phyloP scores from a whole-genome alignment of 2,329 filamentous ascomycete genomes.

The Alternaria conjuncta region DNA sequence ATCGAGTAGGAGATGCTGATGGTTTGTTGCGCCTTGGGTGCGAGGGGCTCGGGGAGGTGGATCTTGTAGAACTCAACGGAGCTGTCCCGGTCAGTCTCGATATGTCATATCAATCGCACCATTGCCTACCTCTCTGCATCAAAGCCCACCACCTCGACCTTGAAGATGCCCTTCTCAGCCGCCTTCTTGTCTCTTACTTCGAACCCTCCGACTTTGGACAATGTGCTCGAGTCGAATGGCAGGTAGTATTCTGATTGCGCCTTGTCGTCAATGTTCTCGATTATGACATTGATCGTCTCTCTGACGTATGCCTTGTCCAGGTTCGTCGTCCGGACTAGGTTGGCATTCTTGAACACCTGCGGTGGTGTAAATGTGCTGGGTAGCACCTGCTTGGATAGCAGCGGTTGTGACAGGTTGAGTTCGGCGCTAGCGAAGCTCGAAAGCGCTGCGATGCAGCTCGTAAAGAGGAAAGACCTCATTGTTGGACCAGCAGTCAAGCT shows the following conservation, averaged over 20 bases:
- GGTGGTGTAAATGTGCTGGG: conserved; percentile 74
- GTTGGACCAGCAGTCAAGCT: conserved; percentile 36
- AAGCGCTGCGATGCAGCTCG: conserved; percentile 61
- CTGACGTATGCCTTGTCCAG: conserved; percentile 91
- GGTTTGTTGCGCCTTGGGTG: conserved; percentile 79
- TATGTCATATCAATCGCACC: not conserved
- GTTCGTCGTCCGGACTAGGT: conserved; percentile 87
- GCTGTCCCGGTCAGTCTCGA: conserved; percentile 28
- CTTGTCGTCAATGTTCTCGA: conserved; percentile 82
- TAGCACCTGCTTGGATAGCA: conserved; percentile 58
- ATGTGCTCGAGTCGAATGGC: conserved; percentile 78
- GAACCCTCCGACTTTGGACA: conserved; percentile 80
- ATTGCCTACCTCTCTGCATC: conserved; percentile 58
- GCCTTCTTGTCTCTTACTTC: conserved; percentile 95
- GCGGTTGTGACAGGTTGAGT: conserved; percentile 65
- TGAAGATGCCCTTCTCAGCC: conserved; percentile 69
- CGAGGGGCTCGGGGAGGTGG: conserved; percentile 76
- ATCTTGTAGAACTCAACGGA: conserved; percentile 79
- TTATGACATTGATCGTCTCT: conserved; percentile 90
- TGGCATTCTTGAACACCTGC: conserved; percentile 91
- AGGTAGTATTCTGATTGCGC: conserved; percentile 91
- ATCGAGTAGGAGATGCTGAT: conserved; percentile 85
- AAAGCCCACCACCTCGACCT: conserved; percentile 69
- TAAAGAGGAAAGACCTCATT: conserved; percentile 50
- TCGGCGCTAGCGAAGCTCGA: conserved; percentile 65